Evolutionary conservation across 257 asterid species (phyloP), one percentile per base, ranked within the genome.

Genomic region (Solanum arcanum): DNA sequence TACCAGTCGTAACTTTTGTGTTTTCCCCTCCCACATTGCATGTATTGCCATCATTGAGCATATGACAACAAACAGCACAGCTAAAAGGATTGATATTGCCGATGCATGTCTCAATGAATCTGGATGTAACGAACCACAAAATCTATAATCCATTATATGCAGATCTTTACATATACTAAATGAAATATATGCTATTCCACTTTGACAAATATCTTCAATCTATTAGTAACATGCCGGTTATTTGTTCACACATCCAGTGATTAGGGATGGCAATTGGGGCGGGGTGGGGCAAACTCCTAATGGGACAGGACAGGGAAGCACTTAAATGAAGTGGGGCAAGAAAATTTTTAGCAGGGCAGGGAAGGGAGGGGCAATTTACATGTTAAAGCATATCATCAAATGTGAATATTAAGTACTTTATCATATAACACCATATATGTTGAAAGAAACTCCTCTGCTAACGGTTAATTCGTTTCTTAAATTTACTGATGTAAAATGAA

Each of bases 101-200:
- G 99, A 97, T 31, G 97, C 98, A 86, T 97, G 97, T 88, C 97
- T 92, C 49, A 97, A 91, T 29, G 99, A 97, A 93, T 97, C 99
- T 97, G 95, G 91, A 88, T 85, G 84, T 33, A 31, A 86, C 37
- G 12, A 72, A 73, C 62, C 39, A 77, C n/a, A 41, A 75, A 75
- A 41, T 75, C 39, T 78, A 78, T 9, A 78, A 78, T 78, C 84
- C 84, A 46, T 46, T 46, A 46, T 29, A 49, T 49, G 69, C 29
- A 49, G 12, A 10, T 18, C 9, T 77, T 25, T n/a, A n/a, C 39
- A 13, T 77, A n/a, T 25, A 8, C 12, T 27, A 46, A 16, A 9
- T 27, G 25, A 27, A 49, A 27, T 15, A 80, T 9, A 27, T 29
- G 18, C 16, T 46, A 78, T 15, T 49, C 85, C 44, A 9, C 18